phyloP scores from a whole-genome alignment of 768 basidiomycete genomes.

The Amanita polypyramis region DNA sequence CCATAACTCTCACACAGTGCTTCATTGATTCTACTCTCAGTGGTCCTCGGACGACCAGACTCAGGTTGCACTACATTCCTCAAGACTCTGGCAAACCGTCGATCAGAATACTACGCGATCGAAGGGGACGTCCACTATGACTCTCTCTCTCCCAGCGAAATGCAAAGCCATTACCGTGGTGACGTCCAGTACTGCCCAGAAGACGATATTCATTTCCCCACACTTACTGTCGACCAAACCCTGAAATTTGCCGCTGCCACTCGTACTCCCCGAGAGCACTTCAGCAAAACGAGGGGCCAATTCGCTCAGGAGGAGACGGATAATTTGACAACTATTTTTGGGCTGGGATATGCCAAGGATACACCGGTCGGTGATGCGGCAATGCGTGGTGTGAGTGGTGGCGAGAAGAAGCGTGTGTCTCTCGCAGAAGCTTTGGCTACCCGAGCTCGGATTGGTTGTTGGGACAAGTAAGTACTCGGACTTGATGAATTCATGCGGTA shows the following conservation, averaged over 20 bases:
- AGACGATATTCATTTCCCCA: slow-evolving; percentile 82
- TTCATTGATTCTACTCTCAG: slow-evolving; percentile 22
- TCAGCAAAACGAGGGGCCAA: slow-evolving; percentile 28
- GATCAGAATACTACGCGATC: slow-evolving; percentile 55
- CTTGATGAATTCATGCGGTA: background rate
- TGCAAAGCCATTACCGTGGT: slow-evolving; percentile 59
- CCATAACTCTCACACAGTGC: background rate
- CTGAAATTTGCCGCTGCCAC: slow-evolving; percentile 59
- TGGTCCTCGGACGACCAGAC: slow-evolving; percentile 79
- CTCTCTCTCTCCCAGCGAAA: slow-evolving; percentile 55
- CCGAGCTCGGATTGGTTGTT: slow-evolving; percentile 52
- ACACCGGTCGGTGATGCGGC: slow-evolving; percentile 73
- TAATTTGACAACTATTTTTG: slow-evolving; percentile 58
- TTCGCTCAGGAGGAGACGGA: slow-evolving; percentile 40
- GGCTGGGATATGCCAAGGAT: slow-evolving; percentile 59
- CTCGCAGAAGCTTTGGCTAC: slow-evolving; percentile 50
- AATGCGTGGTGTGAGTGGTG: slow-evolving; percentile 68
- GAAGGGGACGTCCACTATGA: slow-evolving; percentile 70
- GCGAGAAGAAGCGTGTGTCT: slow-evolving; percentile 74
- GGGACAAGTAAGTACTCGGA: slow-evolving; percentile 58
- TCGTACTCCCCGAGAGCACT: slow-evolving; percentile 50
- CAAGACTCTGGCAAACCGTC: slow-evolving; percentile 70
- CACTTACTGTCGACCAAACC: slow-evolving; percentile 71
- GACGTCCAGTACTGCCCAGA: slow-evolving; percentile 77
- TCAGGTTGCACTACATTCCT: slow-evolving; percentile 81